A percentile compares a stretch with the other conserved stretches of the same genome.
Conservation (phyloP, 768 basidiomycete species). For the Boletellus sp. region DNA sequence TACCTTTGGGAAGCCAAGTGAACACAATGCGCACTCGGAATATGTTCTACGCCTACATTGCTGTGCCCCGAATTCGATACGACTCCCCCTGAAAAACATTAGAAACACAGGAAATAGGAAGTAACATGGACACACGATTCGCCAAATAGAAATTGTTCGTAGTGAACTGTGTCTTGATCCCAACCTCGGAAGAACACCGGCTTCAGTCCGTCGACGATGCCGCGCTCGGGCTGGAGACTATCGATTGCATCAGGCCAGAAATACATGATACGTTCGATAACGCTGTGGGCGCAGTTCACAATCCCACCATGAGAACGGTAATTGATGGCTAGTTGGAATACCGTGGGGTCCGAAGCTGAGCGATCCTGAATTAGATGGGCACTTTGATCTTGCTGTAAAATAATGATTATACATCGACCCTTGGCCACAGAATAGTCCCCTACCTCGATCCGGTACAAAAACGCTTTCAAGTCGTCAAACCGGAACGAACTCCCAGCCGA, state of each 20-base stretch:
- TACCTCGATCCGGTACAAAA: slow-evolving; percentile 61
- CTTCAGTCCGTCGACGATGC: slow-evolving; percentile 48
- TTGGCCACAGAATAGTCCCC: background rate
- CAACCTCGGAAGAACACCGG: slow-evolving; percentile 57
- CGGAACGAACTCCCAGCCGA: slow-evolving; percentile 68
- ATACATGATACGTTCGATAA: slow-evolving; percentile 54
- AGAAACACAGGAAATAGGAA: background rate
- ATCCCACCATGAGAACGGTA: slow-evolving; percentile 74
- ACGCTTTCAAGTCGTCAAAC: slow-evolving; percentile 69
- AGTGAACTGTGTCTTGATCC: slow-evolving; percentile 39
- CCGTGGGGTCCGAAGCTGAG: slow-evolving; percentile 25
- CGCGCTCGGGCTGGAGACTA: slow-evolving; percentile 49
- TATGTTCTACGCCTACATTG: slow-evolving; percentile 50
- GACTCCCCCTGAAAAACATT: slow-evolving; percentile 36
- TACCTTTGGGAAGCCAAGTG: slow-evolving; percentile 39
- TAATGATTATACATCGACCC: background rate
- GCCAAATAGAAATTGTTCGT: slow-evolving; percentile 58
- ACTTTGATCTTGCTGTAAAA: slow-evolving; percentile 20
- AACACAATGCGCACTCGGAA: background rate
- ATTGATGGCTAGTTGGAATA: slow-evolving; percentile 60
- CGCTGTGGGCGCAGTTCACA: slow-evolving; percentile 63
- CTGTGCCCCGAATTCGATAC: slow-evolving; percentile 57
- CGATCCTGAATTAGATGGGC: slow-evolving; percentile 10
- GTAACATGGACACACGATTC: slow-evolving; percentile 34
- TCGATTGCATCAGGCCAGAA: slow-evolving; percentile 70